A percentile compares a stretch with the other conserved stretches of the same genome.
phyloP scores from a whole-genome alignment of 1,284 basidiomycete species.

The Ceratobasidium sp. region DNA sequence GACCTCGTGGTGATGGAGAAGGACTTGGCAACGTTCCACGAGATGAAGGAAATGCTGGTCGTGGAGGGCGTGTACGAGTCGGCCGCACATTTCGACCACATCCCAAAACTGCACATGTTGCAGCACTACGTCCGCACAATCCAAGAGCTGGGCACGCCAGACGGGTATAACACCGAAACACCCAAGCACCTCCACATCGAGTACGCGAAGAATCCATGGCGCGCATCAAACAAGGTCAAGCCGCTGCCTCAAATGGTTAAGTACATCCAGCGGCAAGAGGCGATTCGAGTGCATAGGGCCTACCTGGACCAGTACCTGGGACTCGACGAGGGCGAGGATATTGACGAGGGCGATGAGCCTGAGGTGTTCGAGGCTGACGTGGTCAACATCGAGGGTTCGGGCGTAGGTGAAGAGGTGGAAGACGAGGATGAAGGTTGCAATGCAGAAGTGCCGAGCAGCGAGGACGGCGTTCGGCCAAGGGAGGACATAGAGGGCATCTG shows the following conservation, averaged over 20 bases:
- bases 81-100: neutral
- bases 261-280: constrained; percentile 42
- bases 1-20: neutral
- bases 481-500: too few relatives aligned
- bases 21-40: neutral
- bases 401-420: too few relatives aligned
- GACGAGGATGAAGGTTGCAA: too few relatives aligned
- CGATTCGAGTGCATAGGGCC: neutral
- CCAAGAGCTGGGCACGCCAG: constrained; percentile 34
- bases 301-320: constrained; percentile 22
- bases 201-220: constrained; percentile 42
- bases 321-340: neutral
- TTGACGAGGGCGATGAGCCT: too few relatives aligned
- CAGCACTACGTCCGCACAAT: constrained; percentile 42
- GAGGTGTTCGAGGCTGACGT: too few relatives aligned
- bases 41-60: constrained; percentile 2
- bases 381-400: too few relatives aligned
- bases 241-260: constrained; percentile 40
- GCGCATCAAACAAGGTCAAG: constrained; percentile 42
- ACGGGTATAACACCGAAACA: constrained; percentile 45
- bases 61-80: neutral
- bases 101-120: constrained; percentile 38
- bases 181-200: constrained; percentile 47
- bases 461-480: too few relatives aligned
- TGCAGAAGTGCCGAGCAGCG: too few relatives aligned